These are phyloP conservation scores for Peronosclerospora sorghi DNA, from an alignment of 352 stramenopile genomes.

Conservation along the genomic window DNA sequence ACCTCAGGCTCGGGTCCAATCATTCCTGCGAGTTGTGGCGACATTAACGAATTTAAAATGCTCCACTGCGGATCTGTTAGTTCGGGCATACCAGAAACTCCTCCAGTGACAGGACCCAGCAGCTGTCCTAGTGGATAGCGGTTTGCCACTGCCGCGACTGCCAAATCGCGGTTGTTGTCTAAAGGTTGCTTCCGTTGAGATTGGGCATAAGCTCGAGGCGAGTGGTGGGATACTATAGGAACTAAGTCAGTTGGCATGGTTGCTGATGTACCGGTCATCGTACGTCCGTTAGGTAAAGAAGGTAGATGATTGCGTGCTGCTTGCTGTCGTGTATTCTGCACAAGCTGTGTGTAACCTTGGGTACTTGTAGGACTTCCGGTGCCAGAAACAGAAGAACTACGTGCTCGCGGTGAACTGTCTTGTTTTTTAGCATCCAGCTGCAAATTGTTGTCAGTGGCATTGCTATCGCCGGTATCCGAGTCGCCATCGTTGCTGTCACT, in stretches of 20 bases:
- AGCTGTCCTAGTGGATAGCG: constrained; percentile 26
- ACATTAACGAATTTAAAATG: constrained; percentile 72
- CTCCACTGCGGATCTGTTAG: constrained; percentile 68
- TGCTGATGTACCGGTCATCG: constrained; percentile 7
- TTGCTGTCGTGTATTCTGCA: constrained; percentile 20
- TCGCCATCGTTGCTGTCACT: constrained; percentile 34
- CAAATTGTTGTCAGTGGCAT: constrained; percentile 22
- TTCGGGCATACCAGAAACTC: constrained; percentile 21
- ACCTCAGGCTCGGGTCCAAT: constrained; percentile 12
- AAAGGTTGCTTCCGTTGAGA: constrained; percentile 14
- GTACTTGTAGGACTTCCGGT: constrained; percentile 3
- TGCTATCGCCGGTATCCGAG: constrained; percentile 17
- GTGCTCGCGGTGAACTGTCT: constrained; percentile 6
- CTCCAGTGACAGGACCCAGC: constrained; percentile 2
- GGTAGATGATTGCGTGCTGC: constrained; percentile 8
- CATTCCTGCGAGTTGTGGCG: constrained; percentile 42
- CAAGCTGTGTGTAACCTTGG: constrained; percentile 22
- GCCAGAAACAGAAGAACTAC: constrained; percentile 2
- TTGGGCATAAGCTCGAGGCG: constrained; percentile 19
- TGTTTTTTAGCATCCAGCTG: constrained; percentile 10
- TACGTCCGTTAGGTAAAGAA: constrained; percentile 5
- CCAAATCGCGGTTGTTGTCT: constrained; percentile 19
- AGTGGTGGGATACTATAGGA: constrained; percentile 16
- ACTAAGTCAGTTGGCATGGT: constrained; percentile 5
- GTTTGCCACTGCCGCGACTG: constrained; percentile 22